phyloP scores from a whole-genome alignment of 805 yeast genomes.

The Kuraishia borneana region DNA sequence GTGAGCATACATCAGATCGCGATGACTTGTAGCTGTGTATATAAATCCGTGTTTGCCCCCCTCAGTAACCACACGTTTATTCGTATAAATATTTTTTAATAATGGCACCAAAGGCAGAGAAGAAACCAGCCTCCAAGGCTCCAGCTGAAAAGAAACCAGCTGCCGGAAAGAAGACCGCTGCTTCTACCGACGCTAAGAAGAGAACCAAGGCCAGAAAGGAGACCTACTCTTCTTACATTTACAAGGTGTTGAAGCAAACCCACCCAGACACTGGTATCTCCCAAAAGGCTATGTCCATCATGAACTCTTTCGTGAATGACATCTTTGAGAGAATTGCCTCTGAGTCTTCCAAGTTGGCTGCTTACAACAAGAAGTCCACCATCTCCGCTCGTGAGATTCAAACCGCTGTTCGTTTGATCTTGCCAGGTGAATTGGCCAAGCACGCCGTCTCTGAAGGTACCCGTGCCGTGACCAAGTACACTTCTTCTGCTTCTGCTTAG shows the following conservation, averaged over 20 bases:
- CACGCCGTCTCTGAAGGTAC: constrained; percentile 99
- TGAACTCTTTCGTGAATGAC: constrained; percentile 97
- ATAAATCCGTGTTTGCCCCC: constrained; percentile 1
- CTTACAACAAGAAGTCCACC: constrained; percentile 96
- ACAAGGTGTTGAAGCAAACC: constrained; percentile 97
- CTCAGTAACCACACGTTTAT: neutral
- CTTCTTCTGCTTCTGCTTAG: constrained; percentile 44
- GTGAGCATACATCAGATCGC: neutral
- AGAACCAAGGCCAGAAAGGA: constrained; percentile 95
- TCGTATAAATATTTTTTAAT: constrained; percentile 10
- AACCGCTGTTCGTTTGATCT: constrained; percentile 94
- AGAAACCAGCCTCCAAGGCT: constrained; percentile 84
- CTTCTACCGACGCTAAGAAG: constrained; percentile 77
- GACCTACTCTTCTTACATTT: constrained; percentile 95
- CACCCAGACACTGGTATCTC: constrained; percentile 99
- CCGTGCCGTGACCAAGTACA: constrained; percentile 94
- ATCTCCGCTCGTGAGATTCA: constrained; percentile 93
- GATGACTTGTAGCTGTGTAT: constrained; percentile 1
- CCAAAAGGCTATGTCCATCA: constrained; percentile 95
- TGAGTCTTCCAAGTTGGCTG: constrained; percentile 97
- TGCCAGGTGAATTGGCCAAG: constrained; percentile 97
- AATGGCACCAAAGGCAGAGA: constrained; percentile 59
- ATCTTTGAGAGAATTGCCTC: constrained; percentile 96
- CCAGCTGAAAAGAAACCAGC: constrained; percentile 92
- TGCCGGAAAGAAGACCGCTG: constrained; percentile 84